Evolutionary conservation across 2,329 filamentous ascomycete genomes (phyloP).

Genomic region (Huntiella omanensis): DNA sequence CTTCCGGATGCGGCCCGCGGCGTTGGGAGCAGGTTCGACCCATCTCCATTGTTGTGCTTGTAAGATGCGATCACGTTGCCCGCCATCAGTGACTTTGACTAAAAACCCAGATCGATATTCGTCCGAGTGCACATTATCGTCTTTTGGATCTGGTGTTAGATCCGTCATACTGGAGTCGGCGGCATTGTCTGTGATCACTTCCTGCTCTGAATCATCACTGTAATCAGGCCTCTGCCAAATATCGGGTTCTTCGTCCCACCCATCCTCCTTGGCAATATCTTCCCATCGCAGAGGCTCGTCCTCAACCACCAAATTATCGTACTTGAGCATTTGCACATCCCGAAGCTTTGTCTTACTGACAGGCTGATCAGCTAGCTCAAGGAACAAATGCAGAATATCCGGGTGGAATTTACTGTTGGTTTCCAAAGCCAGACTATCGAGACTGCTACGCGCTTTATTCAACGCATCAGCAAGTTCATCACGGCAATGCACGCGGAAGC

Average conservation of each 20-base stretch:
- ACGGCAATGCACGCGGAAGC: slow-evolving; percentile 61
- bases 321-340: slow-evolving; percentile 34
- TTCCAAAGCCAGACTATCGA: slow-evolving; percentile 24
- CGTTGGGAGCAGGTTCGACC: slow-evolving; percentile 19
- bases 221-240: slow-evolving; percentile 58
- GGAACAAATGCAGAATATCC: slow-evolving; percentile 58
- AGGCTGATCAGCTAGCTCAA: slow-evolving; percentile 68
- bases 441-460: slow-evolving; percentile 34
- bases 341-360: slow-evolving; percentile 47
- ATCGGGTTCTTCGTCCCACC: slow-evolving; percentile 42
- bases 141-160: slow-evolving; percentile 16
- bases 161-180: slow-evolving; percentile 19
- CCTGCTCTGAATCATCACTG: slow-evolving; percentile 46
- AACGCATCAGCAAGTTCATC: slow-evolving; percentile 64
- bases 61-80: slow-evolving; percentile 17
- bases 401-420: slow-evolving; percentile 47
- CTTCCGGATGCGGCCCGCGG: slow-evolving; percentile 20
- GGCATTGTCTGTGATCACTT: slow-evolving; percentile 18
- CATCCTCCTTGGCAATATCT: slow-evolving; percentile 59
- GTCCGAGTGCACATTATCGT: neutral
- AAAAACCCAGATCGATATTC: slow-evolving; percentile 18
- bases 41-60: slow-evolving; percentile 21
- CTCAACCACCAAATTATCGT: slow-evolving; percentile 18
- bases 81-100: slow-evolving; percentile 18
- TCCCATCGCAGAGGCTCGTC: slow-evolving; percentile 49